phyloP scores from a whole-genome alignment of 2,329 filamentous ascomycete genomes.

The Blastomyces gilchristii region DNA sequence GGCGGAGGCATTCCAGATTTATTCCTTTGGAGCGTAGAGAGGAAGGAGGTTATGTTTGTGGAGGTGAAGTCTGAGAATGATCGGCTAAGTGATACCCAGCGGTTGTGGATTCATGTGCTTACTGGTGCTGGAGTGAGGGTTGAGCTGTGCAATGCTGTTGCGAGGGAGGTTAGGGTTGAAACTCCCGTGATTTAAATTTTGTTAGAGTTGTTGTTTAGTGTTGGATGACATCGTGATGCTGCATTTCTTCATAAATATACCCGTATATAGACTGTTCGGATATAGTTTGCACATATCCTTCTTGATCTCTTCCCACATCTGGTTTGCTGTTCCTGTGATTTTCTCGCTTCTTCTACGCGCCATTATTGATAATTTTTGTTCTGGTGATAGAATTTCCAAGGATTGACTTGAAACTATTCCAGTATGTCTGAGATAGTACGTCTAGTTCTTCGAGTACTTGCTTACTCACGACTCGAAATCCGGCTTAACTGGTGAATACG shows the following conservation, averaged over 20 bases:
- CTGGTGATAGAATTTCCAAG: no score
- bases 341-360: not conserved
- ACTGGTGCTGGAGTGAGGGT: constrained; percentile 75
- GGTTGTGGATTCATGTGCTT: constrained; percentile 93
- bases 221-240: not conserved
- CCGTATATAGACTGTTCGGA: not conserved
- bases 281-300: not conserved
- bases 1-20: constrained; percentile 86
- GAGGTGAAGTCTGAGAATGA: constrained; percentile 84
- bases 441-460: not conserved
- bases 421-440: not conserved
- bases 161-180: constrained; percentile 40
- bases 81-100: constrained; percentile 86
- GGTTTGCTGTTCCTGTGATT: not conserved
- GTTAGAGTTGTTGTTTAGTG: not conserved
- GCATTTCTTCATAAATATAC: not conserved
- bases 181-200: not conserved
- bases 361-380: not conserved
- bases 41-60: constrained; percentile 60
- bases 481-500: not conserved
- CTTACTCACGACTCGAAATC: not conserved
- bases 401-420: not conserved
- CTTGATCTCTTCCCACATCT: not conserved
- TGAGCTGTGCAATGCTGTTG: constrained; percentile 62
- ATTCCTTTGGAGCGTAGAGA: constrained; percentile 65